phyloP scores from a whole-genome alignment of 352 stramenopile species.

The Pythium aquatile region DNA sequence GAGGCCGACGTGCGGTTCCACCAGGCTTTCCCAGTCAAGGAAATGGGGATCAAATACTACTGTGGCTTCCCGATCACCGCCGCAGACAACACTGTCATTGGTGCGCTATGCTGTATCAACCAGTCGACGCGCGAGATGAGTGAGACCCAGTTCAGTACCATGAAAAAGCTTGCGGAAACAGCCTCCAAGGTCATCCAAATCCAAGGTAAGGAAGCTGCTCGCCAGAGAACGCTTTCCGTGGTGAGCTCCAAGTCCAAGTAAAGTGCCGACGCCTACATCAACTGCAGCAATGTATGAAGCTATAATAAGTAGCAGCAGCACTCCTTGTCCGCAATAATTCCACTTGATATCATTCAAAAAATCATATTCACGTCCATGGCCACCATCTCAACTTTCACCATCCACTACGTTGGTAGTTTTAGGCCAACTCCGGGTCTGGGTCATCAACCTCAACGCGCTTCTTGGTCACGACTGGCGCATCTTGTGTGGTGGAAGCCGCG shows the following conservation, averaged over 20 bases:
- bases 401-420: not conserved
- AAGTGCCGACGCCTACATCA: not conserved
- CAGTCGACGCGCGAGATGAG: conserved; percentile 42
- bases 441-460: conserved; percentile 15
- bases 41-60: conserved; percentile 56
- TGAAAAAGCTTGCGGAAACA: conserved; percentile 40
- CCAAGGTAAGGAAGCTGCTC: conserved; percentile 3
- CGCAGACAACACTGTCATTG: conserved; percentile 47
- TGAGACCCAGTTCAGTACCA: conserved; percentile 49
- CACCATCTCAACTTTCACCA: not conserved
- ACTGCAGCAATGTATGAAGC: no score
- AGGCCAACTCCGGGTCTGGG: conserved; percentile 9
- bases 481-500: not conserved
- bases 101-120: conserved; percentile 59
- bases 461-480: not conserved
- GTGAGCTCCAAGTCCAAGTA: conserved; percentile 2
- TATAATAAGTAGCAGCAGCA: no score
- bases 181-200: conserved; percentile 18
- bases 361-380: not conserved
- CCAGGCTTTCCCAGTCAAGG: conserved; percentile 19
- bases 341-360: not conserved
- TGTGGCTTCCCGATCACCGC: conserved; percentile 58
- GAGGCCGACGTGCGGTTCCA: conserved; percentile 61
- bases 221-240: not conserved
- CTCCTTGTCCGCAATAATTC: no score